Percentiles rank a stretch among this genome's conserved stretches.
phyloP scores from a whole-genome alignment of 2,329 filamentous ascomycete genomes.

The Aspergillus sp. region DNA sequence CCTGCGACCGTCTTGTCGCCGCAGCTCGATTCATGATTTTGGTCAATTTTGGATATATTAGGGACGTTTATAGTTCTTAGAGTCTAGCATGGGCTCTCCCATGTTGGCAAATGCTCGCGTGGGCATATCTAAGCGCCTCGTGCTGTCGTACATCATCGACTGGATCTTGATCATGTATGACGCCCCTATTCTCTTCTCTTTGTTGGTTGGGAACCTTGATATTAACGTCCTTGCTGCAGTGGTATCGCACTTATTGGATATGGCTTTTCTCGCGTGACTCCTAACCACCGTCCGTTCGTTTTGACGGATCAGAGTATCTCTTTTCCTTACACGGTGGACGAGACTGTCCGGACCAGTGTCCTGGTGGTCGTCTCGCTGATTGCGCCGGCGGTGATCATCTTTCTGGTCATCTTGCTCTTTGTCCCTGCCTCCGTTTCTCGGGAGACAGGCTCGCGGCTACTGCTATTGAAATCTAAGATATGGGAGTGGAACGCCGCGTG shows the following conservation, averaged over 20 bases:
- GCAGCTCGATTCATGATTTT: not conserved
- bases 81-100: not conserved
- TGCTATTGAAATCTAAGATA: constrained; percentile 77
- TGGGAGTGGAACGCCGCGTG: constrained; percentile 89
- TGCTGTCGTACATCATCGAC: constrained; percentile 69
- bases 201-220: not conserved
- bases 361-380: constrained; percentile 64
- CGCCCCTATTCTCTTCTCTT: constrained; percentile 1
- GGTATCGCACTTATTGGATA: constrained; percentile 59
- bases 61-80: not conserved
- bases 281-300: constrained; percentile 70
- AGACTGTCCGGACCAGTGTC: constrained; percentile 69
- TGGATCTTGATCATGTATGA: constrained; percentile 64
- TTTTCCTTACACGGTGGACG: constrained; percentile 68
- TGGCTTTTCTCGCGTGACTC: constrained; percentile 58
- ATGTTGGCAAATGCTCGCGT: constrained; percentile 8
- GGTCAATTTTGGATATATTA: not conserved
- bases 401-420: constrained; percentile 65
- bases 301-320: constrained; percentile 75
- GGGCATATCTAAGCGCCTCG: constrained; percentile 50
- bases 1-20: not conserved
- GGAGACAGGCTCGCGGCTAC: constrained; percentile 58
- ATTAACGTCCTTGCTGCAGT: constrained; percentile 33
- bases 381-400: constrained; percentile 66
- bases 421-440: constrained; percentile 71